Evolutionary conservation across 805 yeast species (phyloP), one percentile per base, ranked within the genome.

Genomic region (Wickerhamiella nectarea): DNA sequence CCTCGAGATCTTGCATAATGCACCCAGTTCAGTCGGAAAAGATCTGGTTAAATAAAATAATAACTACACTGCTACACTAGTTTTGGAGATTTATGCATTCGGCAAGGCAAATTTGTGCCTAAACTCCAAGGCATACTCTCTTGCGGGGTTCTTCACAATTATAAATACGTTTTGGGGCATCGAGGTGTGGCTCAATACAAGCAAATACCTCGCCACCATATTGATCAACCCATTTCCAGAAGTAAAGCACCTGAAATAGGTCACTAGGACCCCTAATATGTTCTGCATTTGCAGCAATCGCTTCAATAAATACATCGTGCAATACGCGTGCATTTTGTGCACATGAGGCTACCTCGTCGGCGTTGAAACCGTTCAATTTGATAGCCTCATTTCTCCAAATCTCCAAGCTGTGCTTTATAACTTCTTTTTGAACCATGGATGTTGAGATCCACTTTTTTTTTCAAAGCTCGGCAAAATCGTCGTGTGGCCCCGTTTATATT

Each of bases 281-380:
- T 6, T 45, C 34, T 17, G 59, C 61, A 17, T 54, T 47, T 24
- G 38, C 43, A 2, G 57, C 55, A 20, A 57, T 57, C 18, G 53
- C 50, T 34, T 57, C 61, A 22, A 57, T 46, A 36, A 51, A 57
- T 8, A 57, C 55, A 40, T 57, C 61, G 43, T 57, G 61, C 45
- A 57, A 48, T 17, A 57, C 54, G 10, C 46, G 41, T 14, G 57
- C 53, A 41, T 56, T 47, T 11, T 58, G 52, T 9, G 57, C 58
- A 31, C 59, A 53, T 37, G 48, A 48, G 24, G 50, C 50, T 9
- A 47, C 49, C 26, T 52, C 56, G 17, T 45, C 50, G 21, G 55
- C 52, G 9, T 44, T 28, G 6, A 54, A 40, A 11, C 59, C 58
- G 17, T 24, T 44, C 8, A 14, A n/a, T 10, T 26, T 38, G 20